phyloP scores from a whole-genome alignment of 129 eudicot species.

The Escallonia herrerae region DNA sequence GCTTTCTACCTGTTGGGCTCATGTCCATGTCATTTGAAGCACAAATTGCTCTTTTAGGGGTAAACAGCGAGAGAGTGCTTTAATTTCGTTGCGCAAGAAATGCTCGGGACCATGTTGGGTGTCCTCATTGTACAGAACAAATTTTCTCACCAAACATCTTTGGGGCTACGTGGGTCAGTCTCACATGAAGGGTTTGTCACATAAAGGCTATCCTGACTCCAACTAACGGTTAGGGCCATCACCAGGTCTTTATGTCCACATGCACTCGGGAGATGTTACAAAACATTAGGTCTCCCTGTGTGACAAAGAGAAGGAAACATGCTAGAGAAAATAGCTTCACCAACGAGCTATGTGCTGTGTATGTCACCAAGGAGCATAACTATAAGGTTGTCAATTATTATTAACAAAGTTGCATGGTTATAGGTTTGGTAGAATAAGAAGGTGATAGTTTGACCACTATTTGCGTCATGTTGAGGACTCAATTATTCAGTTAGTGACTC shows the following conservation, averaged over 20 bases:
- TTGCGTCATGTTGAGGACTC: no score
- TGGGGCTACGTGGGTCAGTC: constrained; percentile 23
- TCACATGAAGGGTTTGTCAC: constrained; percentile 7
- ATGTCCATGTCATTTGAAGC: no score
- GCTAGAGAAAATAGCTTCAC: constrained; percentile 18
- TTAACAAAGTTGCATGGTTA: no score
- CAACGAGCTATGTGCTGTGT: constrained; percentile 1
- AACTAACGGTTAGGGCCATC: constrained; percentile 1
- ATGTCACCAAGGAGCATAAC: constrained; percentile 3
- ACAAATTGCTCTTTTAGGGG: no score
- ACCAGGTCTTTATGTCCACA: constrained; percentile 26
- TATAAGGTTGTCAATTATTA: not conserved
- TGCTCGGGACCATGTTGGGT: constrained; percentile 1
- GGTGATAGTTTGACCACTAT: no score
- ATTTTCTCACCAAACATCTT: constrained; percentile 4
- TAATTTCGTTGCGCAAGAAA: not conserved
- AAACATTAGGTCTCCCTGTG: constrained; percentile 35
- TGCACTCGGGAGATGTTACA: constrained; percentile 36
- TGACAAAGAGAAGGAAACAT: constrained; percentile 28
- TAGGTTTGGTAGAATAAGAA: no score
- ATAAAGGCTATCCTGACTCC: constrained; percentile 1
- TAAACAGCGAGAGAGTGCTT: no score
- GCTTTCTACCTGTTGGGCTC: no score
- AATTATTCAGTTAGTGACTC: no score
- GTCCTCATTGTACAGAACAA: constrained; percentile 4